A percentile compares a stretch with the other conserved stretches of the same genome.
Conservation (phyloP, 306 rosid species). For the Delonix regia region DNA sequence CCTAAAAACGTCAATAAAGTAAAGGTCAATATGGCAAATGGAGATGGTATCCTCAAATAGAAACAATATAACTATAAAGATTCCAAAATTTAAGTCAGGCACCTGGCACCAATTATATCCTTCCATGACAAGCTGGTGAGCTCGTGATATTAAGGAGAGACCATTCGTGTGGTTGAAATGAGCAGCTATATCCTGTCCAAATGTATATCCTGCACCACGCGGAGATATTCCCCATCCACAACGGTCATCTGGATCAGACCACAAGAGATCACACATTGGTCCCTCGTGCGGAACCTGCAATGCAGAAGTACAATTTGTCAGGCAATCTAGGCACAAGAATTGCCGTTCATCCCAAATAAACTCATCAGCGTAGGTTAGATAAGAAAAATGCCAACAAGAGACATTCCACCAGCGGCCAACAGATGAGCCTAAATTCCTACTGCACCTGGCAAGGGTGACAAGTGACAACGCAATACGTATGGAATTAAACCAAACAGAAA, state of each 20-base stretch:
- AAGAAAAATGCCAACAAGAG: background rate
- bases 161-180: conserved; percentile 94
- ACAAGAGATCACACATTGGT: conserved; percentile 96
- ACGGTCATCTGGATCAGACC: conserved; percentile 99
- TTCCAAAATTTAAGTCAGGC: conserved; percentile 18
- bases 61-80: background rate
- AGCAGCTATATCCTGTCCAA: conserved; percentile 98
- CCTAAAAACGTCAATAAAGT: conserved; percentile 52
- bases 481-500: conserved; percentile 12
- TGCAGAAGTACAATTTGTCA: conserved; percentile 23
- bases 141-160: conserved; percentile 91
- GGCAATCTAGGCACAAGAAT: conserved; percentile 17
- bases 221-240: conserved; percentile 99
- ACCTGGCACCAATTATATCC: conserved; percentile 99
- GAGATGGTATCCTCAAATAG: conserved; percentile 21
- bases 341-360: background rate
- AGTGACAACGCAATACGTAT: background rate
- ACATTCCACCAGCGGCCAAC: background rate
- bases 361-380: background rate
- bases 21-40: conserved; percentile 22
- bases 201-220: conserved; percentile 98
- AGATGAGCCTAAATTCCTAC: conserved; percentile 11
- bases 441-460: background rate
- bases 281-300: conserved; percentile 98
- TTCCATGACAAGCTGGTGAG: conserved; percentile 99